These are phyloP conservation scores for Ophiostoma sp. DNA, from an alignment of 2,329 filamentous ascomycete genomes.

Conservation along the genomic window DNA sequence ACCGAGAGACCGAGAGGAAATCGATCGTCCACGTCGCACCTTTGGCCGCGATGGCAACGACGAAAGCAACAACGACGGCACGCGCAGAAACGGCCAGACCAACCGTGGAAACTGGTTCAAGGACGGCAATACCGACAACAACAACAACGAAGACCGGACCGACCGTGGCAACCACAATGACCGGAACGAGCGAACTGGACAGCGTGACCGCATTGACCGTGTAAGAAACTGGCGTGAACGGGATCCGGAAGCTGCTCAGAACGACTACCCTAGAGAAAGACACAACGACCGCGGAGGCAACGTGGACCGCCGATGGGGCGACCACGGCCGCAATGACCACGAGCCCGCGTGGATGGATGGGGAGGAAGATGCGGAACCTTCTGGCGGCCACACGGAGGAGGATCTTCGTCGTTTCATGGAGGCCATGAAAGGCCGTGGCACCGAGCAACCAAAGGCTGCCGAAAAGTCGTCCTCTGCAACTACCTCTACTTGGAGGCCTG, in stretches of 20 bases:
- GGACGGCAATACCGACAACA: slow-evolving; percentile 42
- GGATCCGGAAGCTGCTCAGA: slow-evolving; percentile 37
- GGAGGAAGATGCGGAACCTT: slow-evolving; percentile 19
- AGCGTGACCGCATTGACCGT: slow-evolving; percentile 52
- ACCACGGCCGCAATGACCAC: slow-evolving; percentile 53
- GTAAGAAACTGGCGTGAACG: slow-evolving; percentile 58
- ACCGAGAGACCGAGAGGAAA: slow-evolving; percentile 43
- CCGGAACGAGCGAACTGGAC: slow-evolving; percentile 32
- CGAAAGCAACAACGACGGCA: slow-evolving; percentile 48
- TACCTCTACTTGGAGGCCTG: slow-evolving; percentile 45
- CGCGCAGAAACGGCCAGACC: slow-evolving; percentile 25
- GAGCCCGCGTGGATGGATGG: slow-evolving; percentile 90
- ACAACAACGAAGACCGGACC: slow-evolving; percentile 38
- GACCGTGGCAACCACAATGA: slow-evolving; percentile 49
- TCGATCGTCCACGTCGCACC: slow-evolving; percentile 33
- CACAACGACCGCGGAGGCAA: slow-evolving; percentile 30
- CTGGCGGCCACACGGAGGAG: slow-evolving; percentile 65
- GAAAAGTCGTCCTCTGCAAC: slow-evolving; percentile 38
- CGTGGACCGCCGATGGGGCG: slow-evolving; percentile 52
- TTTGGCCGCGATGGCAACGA: slow-evolving; percentile 36
- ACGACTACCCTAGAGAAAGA: slow-evolving; percentile 27
- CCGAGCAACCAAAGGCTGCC: slow-evolving; percentile 36
- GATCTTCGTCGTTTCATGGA: slow-evolving; percentile 96
- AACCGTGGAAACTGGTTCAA: slow-evolving; percentile 7
- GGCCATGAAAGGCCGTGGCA: slow-evolving; percentile 33